phyloP scores from a whole-genome alignment of 1,139 yeast genomes.

The Debaryomyces singareniensis region DNA sequence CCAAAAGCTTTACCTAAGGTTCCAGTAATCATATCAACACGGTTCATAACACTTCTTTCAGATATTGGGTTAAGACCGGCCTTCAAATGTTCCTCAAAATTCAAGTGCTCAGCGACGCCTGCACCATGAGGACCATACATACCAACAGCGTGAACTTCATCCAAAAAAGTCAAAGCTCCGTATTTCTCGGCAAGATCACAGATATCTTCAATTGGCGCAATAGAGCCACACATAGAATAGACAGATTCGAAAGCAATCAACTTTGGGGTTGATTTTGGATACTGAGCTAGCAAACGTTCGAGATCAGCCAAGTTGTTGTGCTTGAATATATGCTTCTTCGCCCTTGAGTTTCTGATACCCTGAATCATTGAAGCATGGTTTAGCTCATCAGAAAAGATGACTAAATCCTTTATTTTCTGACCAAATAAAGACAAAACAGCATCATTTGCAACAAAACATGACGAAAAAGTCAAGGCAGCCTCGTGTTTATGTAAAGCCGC shows the following conservation, averaged over 20 bases:
- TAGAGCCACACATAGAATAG: slow-evolving; percentile 97
- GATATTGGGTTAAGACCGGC: slow-evolving; percentile 53
- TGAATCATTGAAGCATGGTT: slow-evolving; percentile 98
- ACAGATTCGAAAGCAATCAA: slow-evolving; percentile 96
- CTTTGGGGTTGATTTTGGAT: slow-evolving; percentile 83
- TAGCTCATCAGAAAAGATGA: slow-evolving; percentile 84
- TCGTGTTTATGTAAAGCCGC: slow-evolving; percentile 93
- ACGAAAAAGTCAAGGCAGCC: slow-evolving; percentile 89
- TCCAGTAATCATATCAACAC: slow-evolving; percentile 94
- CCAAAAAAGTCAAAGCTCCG: slow-evolving; percentile 94
- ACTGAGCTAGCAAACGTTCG: slow-evolving; percentile 68
- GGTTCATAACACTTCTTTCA: slow-evolving; percentile 48
- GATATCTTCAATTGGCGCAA: slow-evolving; percentile 86
- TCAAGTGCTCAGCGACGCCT: slow-evolving; percentile 96
- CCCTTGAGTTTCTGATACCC: slow-evolving; percentile 88
- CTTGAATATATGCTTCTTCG: slow-evolving; percentile 82
- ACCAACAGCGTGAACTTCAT: slow-evolving; percentile 98
- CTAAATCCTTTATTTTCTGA: slow-evolving; percentile 81
- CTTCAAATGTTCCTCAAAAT: slow-evolving; percentile 73
- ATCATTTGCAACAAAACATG: slow-evolving; percentile 96
- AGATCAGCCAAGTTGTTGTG: slow-evolving; percentile 84
- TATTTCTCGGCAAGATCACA: slow-evolving; percentile 96
- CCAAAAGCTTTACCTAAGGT: slow-evolving; percentile 97
- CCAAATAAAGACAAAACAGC: slow-evolving; percentile 92
- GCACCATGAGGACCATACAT: slow-evolving; percentile 99